Percentiles rank a stretch among this genome's conserved stretches.
Conservation (phyloP, 164 flowering plant species). For the Aristolochia fimbriata region DNA sequence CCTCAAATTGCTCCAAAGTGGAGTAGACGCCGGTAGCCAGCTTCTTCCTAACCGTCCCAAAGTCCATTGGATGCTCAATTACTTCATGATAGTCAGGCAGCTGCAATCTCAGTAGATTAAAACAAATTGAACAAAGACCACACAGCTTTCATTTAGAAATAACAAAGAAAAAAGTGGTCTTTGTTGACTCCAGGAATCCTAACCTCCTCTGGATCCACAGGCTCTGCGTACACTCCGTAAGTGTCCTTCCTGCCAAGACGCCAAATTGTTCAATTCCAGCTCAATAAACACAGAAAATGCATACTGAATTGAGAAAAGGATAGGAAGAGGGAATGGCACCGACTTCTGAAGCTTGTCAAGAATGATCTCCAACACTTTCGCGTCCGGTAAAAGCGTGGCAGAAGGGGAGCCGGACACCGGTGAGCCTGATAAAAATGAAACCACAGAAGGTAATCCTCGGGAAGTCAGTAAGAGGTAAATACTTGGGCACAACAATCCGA, state of each 20-base stretch:
- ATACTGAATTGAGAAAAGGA: background rate
- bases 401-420: constrained; percentile 17
- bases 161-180: too few relatives aligned
- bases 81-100: constrained; percentile 93
- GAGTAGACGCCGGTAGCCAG: constrained; percentile 59
- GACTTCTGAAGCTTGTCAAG: constrained; percentile 95
- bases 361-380: constrained; percentile 62
- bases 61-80: constrained; percentile 92
- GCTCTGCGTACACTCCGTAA: constrained; percentile 92
- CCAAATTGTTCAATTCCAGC: constrained; percentile 4
- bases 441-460: background rate
- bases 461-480: background rate
- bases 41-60: constrained; percentile 84
- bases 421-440: constrained; percentile 28
- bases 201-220: constrained; percentile 97
- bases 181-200: background rate
- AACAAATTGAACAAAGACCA: background rate
- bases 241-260: constrained; percentile 73
- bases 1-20: constrained; percentile 77
- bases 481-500: background rate
- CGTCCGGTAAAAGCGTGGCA: constrained; percentile 58
- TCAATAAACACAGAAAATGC: background rate
- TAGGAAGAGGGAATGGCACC: constrained; percentile 4
- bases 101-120: constrained; percentile 27
- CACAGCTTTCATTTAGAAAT: background rate